Evolutionary conservation across 2,329 filamentous ascomycete species (phyloP).

Genomic region (Lachnellula suecica): DNA sequence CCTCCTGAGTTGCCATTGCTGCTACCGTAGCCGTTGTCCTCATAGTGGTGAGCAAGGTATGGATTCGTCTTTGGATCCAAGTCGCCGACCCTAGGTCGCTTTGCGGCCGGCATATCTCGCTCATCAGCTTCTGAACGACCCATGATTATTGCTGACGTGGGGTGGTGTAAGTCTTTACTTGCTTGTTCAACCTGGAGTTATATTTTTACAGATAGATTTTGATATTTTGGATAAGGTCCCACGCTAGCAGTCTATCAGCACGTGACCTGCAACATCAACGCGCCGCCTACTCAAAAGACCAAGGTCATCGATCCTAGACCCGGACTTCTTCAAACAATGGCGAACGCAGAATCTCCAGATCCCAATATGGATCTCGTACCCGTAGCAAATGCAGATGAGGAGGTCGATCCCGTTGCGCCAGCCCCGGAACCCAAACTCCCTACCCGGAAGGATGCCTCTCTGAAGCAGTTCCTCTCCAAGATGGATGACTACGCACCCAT

Average conservation of each 20-base stretch:
- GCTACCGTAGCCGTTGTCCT: constrained; percentile 40
- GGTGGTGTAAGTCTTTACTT: constrained; percentile 27
- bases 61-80: constrained; percentile 66
- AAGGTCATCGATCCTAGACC: too few relatives aligned
- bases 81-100: constrained; percentile 40
- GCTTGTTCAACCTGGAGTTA: too few relatives aligned
- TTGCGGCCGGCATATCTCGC: constrained; percentile 45
- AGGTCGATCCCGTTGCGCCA: constrained; percentile 45
- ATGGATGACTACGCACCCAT: constrained; percentile 99
- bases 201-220: too few relatives aligned
- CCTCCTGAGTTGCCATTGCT: constrained; percentile 29
- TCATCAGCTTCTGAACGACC: constrained; percentile 54
- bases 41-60: constrained; percentile 88
- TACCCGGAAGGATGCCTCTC: constrained; percentile 84
- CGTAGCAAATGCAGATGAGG: constrained; percentile 25
- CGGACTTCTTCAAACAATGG: constrained; percentile 24
- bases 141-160: constrained; percentile 40
- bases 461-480: constrained; percentile 90
- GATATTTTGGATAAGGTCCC: too few relatives aligned
- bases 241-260: background rate
- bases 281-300: too few relatives aligned
- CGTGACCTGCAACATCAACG: too few relatives aligned
- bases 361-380: constrained; percentile 31
- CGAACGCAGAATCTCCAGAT: constrained; percentile 32
- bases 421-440: constrained; percentile 63